Base-by-base conservation (phyloP, 2,329 filamentous ascomycete genomes). In the Aspergillus quadricinctus region DNA sequence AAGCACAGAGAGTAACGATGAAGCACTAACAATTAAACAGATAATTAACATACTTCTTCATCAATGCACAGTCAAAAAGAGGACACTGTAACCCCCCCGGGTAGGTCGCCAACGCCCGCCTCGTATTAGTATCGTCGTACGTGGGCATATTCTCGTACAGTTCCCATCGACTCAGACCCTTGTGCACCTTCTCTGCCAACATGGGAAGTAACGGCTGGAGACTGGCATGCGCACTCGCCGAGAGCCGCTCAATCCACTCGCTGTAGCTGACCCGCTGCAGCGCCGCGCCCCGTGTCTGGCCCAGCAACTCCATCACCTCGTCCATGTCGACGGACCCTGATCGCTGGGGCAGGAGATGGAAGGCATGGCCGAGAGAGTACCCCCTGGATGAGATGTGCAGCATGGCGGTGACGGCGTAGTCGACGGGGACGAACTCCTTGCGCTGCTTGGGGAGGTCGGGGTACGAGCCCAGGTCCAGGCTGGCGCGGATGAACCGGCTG, bases 401-500 rank as follows among this genome's bases (percentile, higher is more conserved):
- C 8, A 68, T 58, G 2, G 53, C 51, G 1, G 51, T 23, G 25
- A 55, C 56, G 6, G 68, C 67, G 46, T 61, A 69, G 29, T 69
- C 65, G 1, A 70, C 63, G 0, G 68, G 57, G 1, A 69, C 65
- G 35, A 66, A 67, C 27, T 69, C 68, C 31, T 65, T 63, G 8
- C 62, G 57, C 41, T 69, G 65, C n/a, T 57, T 60, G 0, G 64
- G 62, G 3, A 70, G 60, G 7, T 48, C 7, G 4, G 67, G 68
- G 37, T 65, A 70, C 31, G 23, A 58, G 1, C 78, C 77, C 2
- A 96, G 80, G 72, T 96, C 89, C 41, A 92, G 75, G 65, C 90
- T 93, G 53, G 89, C 90, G 74, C 93, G 92, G 49, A 87, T 77
- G 72, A 96, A 82, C 14, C 92, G 84, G 62, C 94, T 81, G 11